These are phyloP conservation scores for Arabidopsis arenosa DNA, from an alignment of 345 rosid genomes.

Conservation along the genomic window DNA sequence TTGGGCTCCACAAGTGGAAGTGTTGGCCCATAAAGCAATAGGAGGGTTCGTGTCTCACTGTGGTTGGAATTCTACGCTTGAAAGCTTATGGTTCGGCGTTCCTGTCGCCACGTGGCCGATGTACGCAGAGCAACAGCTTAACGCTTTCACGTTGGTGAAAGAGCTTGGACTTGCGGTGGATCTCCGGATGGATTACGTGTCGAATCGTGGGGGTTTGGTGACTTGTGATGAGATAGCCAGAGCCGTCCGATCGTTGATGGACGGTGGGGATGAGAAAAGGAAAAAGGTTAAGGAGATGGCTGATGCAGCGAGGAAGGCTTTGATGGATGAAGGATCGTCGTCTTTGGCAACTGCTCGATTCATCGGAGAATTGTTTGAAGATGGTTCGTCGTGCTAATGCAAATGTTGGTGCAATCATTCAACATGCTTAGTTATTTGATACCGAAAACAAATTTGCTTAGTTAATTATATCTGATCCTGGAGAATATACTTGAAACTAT, in stretches of 20 bases:
- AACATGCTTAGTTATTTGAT: not conserved
- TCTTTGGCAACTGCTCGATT: conserved; percentile 41
- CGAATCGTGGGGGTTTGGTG: conserved; percentile 41
- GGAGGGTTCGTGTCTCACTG: conserved; percentile 62
- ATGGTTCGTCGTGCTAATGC: not conserved
- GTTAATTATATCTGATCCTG: too few relatives aligned
- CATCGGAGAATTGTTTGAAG: conserved; percentile 40
- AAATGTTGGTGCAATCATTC: too few relatives aligned
- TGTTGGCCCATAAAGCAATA: conserved; percentile 50
- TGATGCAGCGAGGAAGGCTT: conserved; percentile 40
- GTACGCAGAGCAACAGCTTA: conserved; percentile 62
- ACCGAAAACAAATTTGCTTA: too few relatives aligned
- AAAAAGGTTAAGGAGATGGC: conserved; percentile 46
- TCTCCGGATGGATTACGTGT: conserved; percentile 47
- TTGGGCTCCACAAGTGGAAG: conserved; percentile 55
- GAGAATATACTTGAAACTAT: not conserved
- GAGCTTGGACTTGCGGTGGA: conserved; percentile 49
- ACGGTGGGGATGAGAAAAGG: conserved; percentile 15
- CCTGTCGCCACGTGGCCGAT: conserved; percentile 56
- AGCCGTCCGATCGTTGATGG: conserved; percentile 46
- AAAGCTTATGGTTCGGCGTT: conserved; percentile 63
- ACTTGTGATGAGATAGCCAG: conserved; percentile 48
- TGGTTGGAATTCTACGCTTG: conserved; percentile 63
- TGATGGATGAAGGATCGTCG: conserved; percentile 51
- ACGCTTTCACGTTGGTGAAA: conserved; percentile 52